These are phyloP conservation scores for Kockovaella imperatae DNA, from an alignment of 768 basidiomycete genomes.

Conservation along the genomic window DNA sequence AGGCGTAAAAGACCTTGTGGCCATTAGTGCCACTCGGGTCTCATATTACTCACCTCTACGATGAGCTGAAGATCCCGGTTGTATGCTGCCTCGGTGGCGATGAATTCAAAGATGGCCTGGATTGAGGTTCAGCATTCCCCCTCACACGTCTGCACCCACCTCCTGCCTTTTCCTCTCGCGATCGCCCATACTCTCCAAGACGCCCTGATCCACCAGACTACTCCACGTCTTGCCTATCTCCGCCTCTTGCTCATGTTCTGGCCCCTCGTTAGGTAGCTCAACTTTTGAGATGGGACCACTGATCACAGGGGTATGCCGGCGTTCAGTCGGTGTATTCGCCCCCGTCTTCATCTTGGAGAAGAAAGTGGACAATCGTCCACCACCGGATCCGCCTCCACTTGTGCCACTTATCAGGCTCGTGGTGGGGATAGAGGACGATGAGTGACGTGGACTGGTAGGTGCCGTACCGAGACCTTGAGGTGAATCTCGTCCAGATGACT, in stretches of 20 bases:
- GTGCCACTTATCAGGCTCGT: not conserved
- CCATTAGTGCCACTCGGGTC: not conserved
- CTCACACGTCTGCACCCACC: conserved; percentile 45
- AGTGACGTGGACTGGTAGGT: conserved; percentile 5
- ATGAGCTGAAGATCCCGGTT: conserved; percentile 85
- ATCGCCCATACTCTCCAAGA: conserved; percentile 68
- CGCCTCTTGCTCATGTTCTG: not conserved
- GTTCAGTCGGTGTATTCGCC: conserved; percentile 2
- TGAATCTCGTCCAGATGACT: not conserved
- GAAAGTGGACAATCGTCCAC: conserved; percentile 27
- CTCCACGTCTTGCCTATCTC: conserved; percentile 67
- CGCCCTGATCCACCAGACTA: conserved; percentile 76
- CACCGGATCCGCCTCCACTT: conserved; percentile 3
- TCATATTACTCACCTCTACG: conserved; percentile 59
- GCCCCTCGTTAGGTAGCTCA: not conserved
- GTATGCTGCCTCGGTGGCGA: conserved; percentile 80
- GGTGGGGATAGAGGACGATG: not conserved
- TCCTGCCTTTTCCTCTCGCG: conserved; percentile 83
- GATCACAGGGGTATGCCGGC: conserved; percentile 49
- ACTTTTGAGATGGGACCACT: conserved; percentile 50
- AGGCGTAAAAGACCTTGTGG: conserved; percentile 72
- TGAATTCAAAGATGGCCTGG: conserved; percentile 91
- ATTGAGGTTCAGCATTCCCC: not conserved
- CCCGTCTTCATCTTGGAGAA: conserved; percentile 25
- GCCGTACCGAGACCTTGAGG: not conserved